Conservation (phyloP, 139 green algal genomes). For the Chlamydomonas sphaeroides region DNA sequence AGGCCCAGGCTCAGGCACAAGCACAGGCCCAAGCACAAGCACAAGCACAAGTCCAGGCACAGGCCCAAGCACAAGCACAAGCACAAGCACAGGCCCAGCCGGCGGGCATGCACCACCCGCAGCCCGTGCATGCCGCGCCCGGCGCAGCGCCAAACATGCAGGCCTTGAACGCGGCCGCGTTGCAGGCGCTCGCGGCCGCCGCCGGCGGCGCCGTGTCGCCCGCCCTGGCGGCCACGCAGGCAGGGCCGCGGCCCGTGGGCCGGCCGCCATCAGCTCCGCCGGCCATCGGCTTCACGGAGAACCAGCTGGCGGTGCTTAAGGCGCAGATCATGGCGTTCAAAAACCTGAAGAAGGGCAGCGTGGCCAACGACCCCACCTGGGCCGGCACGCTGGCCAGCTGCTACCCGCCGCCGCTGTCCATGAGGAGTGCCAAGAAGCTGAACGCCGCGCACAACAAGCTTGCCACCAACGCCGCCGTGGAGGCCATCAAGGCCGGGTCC, state of each 20-base stretch:
- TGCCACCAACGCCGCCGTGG: not conserved
- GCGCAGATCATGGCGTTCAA: constrained; percentile 69
- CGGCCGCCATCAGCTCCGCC: constrained; percentile 9
- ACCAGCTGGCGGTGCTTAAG: constrained; percentile 58
- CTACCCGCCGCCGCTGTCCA: not conserved
- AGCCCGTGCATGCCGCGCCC: constrained; percentile 7
- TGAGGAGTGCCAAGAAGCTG: constrained; percentile 22
- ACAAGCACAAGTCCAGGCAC: not conserved
- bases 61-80: not conserved
- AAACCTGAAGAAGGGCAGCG: constrained; percentile 50
- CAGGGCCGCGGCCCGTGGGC: constrained; percentile 2
- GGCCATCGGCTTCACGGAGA: constrained; percentile 59
- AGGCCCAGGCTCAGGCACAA: constrained; percentile 13
- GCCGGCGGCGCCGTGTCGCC: not conserved
- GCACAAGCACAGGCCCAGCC: not conserved
- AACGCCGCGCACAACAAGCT: constrained; percentile 21
- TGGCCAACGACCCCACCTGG: constrained; percentile 18
- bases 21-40: not conserved
- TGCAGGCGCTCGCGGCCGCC: not conserved
- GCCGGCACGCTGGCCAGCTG: not conserved
- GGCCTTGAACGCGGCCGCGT: not conserved
- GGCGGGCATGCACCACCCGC: not conserved
- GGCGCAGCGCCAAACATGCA: too few relatives aligned
- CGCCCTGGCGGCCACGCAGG: not conserved
- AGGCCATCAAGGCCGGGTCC: not conserved